Evolutionary conservation across 2,329 filamentous ascomycete species (phyloP), one percentile per base, ranked within the genome.

Genomic region (Thelonectria rubi): DNA sequence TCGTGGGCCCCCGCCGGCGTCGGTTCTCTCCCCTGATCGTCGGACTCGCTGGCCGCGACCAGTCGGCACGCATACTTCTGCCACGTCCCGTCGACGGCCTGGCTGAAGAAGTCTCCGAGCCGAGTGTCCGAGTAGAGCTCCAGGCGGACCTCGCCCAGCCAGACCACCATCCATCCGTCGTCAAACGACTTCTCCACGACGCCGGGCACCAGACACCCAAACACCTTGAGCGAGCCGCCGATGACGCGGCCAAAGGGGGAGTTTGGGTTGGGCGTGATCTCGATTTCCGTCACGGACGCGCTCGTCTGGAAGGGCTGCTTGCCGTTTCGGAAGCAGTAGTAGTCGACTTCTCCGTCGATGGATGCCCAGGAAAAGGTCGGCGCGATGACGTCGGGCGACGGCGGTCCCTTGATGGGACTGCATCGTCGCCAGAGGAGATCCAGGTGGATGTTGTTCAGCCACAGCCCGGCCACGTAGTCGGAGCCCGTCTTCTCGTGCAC

Each of bases 391-490:
- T 40, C 52, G 11, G 55, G 18, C 8, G 40, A 21, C 12, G 55
- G 30, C 9, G 45, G 43, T 9, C 54, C 43, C 12, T 40, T 40
- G 26, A 42, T 14, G 7, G 30, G n/a, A 32, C 42, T 26, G 21
- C 45, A 21, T 45, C 63, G 60, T 42, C 58, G 63, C 69, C 70
- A 72, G 11, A 69, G 49, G 4, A 72, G 56, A 26, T 71, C 70
- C 18, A 63, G 34, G n/a, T 66, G 47, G 12, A 72, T 65, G 17
- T 69, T 71, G n/a, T 67, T 52, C 2, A 37, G 34, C 74, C 74
- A 76, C 18, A 76, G 40, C 1, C 74, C 73, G 0, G 74, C 74
- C 1, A 67, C 57, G 49, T 76, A 76, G 9, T 68, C 50, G 14
- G 69, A 69, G 0, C 55, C 54, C 5, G 65, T 67, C 2, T 57